phyloP scores from a whole-genome alignment of 768 basidiomycete genomes.

The Collybiopsis luxurians region DNA sequence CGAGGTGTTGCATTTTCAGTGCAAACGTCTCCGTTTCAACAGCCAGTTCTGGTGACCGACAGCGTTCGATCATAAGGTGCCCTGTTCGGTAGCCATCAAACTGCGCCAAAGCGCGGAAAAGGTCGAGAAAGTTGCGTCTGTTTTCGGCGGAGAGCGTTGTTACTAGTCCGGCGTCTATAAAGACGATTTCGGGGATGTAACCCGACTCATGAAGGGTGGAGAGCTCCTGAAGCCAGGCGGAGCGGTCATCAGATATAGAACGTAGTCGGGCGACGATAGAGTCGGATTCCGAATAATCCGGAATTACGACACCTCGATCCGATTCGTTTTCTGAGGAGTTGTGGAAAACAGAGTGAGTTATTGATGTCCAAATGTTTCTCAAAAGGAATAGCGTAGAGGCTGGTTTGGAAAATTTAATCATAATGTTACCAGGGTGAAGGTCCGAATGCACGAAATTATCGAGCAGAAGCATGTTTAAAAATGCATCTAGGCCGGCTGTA shows the following conservation, averaged over 20 bases:
- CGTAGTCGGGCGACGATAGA: constrained; percentile 70
- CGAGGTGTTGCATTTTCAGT: constrained; percentile 95
- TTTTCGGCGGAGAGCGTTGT: constrained; percentile 83
- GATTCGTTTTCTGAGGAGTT: constrained; percentile 22
- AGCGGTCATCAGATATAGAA: constrained; percentile 51
- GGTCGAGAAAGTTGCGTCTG: constrained; percentile 91
- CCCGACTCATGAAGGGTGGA: constrained; percentile 59
- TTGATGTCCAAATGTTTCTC: constrained; percentile 51
- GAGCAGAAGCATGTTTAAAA: constrained; percentile 96
- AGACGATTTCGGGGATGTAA: constrained; percentile 91
- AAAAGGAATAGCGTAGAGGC: constrained; percentile 66
- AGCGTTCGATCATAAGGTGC: constrained; percentile 94
- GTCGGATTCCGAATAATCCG: constrained; percentile 51
- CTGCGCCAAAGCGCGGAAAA: constrained; percentile 93
- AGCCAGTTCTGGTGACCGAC: constrained; percentile 85
- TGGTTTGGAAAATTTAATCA: constrained; percentile 95
- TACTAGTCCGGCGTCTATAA: constrained; percentile 95
- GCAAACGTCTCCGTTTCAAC: constrained; percentile 95
- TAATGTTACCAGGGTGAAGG: constrained; percentile 92
- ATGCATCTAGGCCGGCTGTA: constrained; percentile 91
- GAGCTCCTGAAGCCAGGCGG: constrained; percentile 72
- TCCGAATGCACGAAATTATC: constrained; percentile 98
- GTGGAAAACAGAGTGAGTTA: constrained; percentile 37
- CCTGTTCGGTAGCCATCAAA: constrained; percentile 97
- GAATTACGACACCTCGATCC: constrained; percentile 21